Conservation (phyloP, 1,284 basidiomycete genomes). For the Takashimella tepidaria region DNA sequence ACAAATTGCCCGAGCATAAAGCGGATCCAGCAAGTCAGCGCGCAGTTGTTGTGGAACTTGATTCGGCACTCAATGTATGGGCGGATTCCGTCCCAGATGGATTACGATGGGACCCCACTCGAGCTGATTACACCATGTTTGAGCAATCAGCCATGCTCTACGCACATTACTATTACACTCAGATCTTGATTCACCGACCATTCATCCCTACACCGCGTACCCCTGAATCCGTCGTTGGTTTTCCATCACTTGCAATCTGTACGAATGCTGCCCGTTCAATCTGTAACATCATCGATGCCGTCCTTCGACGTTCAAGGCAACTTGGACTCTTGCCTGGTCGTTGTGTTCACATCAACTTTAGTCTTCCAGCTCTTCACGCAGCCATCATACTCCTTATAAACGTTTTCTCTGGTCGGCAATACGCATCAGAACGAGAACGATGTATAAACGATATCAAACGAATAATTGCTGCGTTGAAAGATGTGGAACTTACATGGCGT, state of each 20-base stretch:
- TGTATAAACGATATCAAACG: constrained; percentile 66
- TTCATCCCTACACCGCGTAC: constrained; percentile 60
- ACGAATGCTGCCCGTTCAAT: constrained; percentile 76
- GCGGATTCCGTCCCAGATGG: constrained; percentile 65
- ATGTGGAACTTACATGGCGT: constrained; percentile 54
- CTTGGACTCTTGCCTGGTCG: constrained; percentile 48
- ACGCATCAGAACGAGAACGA: constrained; percentile 55
- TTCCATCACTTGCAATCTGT: constrained; percentile 73
- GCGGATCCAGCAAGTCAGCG: constrained; percentile 62
- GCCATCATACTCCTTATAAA: constrained; percentile 65
- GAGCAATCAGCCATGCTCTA: constrained; percentile 66
- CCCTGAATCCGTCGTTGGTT: constrained; percentile 31
- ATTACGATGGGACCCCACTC: constrained; percentile 67
- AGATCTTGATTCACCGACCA: constrained; percentile 70
- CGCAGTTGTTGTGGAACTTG: constrained; percentile 64
- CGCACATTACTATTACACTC: constrained; percentile 59
- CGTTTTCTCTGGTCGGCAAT: constrained; percentile 65
- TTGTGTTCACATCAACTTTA: constrained; percentile 27
- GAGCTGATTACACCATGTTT: constrained; percentile 59
- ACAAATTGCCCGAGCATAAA: constrained; percentile 55
- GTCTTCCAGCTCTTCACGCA: constrained; percentile 56
- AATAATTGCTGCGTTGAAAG: constrained; percentile 59
- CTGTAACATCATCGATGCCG: constrained; percentile 61
- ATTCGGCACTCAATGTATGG: constrained; percentile 67
- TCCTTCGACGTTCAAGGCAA: constrained; percentile 34